Conservation (phyloP, 164 flowering plant species). For the Vitis rupestris region DNA sequence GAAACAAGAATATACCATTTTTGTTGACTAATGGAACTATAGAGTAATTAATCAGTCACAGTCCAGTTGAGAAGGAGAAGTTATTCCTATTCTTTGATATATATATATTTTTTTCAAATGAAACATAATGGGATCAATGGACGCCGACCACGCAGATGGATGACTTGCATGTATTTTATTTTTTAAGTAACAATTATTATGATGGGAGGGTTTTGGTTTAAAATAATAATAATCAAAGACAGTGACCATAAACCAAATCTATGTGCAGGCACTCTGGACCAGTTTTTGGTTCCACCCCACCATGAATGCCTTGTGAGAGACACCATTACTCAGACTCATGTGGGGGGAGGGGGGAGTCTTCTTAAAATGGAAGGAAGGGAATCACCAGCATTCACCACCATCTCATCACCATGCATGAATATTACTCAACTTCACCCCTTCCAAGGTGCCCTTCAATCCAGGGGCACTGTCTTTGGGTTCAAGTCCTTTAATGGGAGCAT, state of each 20-base stretch:
- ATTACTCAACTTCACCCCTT: conserved; percentile 4
- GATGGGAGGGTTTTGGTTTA: background rate
- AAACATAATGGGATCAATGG: no score
- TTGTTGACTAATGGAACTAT: no score
- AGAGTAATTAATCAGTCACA: no score
- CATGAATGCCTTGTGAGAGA: conserved; percentile 18
- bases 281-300: conserved; percentile 9
- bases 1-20: no score
- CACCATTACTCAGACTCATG: conserved; percentile 33
- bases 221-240: conserved; percentile 5
- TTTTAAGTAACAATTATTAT: background rate
- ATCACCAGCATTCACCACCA: background rate
- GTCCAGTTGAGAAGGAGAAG: no score
- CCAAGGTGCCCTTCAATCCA: conserved; percentile 8
- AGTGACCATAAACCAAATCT: conserved; percentile 19
- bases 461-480: conserved; percentile 12
- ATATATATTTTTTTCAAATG: no score
- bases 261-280: conserved; percentile 37
- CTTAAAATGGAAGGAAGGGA: conserved; percentile 16
- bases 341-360: conserved; percentile 14
- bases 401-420: conserved; percentile 13
- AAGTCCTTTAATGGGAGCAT: no score
- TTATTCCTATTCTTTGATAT: no score
- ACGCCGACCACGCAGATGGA: no score
- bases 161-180: no score